phyloP scores from a whole-genome alignment of 331 rosid genomes.

The Pyrus hybrid region DNA sequence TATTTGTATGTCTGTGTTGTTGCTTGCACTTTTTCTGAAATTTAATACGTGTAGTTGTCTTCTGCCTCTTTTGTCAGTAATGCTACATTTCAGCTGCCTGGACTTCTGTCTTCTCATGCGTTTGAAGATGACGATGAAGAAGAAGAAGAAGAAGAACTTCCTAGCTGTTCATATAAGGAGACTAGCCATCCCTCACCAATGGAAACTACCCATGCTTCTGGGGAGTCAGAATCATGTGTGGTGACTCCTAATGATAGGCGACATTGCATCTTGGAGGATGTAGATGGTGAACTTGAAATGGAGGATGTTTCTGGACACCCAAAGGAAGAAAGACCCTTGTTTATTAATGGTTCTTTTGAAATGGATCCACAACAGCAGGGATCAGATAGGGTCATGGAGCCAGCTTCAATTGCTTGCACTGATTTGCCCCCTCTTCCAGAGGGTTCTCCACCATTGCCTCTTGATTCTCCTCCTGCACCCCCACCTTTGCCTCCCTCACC shows the following conservation, averaged over 20 bases:
- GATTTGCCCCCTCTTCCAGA: constrained; percentile 49
- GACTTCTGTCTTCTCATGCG: constrained; percentile 60
- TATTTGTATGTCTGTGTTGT: not conserved
- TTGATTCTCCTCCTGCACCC: constrained; percentile 83
- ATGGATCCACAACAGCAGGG: constrained; percentile 35
- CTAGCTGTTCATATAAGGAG: constrained; percentile 43
- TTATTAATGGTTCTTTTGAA: constrained; percentile 34
- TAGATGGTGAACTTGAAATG: constrained; percentile 98
- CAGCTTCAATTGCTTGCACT: constrained; percentile 25
- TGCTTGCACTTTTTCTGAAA: constrained; percentile 5
- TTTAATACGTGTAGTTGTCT: constrained; percentile 12
- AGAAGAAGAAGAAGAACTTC: constrained; percentile 59
- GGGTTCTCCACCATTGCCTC: constrained; percentile 93
- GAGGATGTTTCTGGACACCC: constrained; percentile 94
- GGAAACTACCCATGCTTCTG: constrained; percentile 39
- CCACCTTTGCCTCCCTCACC: constrained; percentile 96
- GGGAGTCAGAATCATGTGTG: constrained; percentile 62
- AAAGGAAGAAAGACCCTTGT: constrained; percentile 60
- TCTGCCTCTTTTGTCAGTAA: constrained; percentile 54
- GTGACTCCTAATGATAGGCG: constrained; percentile 88
- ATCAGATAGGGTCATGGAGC: constrained; percentile 34
- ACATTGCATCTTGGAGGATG: constrained; percentile 90
- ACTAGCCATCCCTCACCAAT: constrained; percentile 38
- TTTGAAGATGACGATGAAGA: constrained; percentile 78
- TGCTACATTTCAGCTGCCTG: constrained; percentile 97